These are phyloP conservation scores for Didymella pomorum DNA, from an alignment of 2,329 filamentous ascomycete species.

Conservation along the genomic window DNA sequence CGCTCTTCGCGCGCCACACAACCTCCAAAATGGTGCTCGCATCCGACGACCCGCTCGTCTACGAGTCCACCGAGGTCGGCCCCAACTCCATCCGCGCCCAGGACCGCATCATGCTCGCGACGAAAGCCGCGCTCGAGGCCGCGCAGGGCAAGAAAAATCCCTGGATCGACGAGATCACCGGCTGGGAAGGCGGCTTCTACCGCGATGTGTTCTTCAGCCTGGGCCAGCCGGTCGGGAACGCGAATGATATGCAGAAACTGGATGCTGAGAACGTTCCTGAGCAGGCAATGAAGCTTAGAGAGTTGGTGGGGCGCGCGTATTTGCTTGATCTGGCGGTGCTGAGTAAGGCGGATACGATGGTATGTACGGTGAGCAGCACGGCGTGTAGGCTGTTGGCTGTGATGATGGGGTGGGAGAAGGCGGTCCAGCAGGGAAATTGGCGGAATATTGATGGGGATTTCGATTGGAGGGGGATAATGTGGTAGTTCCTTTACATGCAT, in stretches of 20 bases:
- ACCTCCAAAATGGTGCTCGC: constrained; percentile 68
- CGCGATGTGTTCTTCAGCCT: constrained; percentile 82
- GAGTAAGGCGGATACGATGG: constrained; percentile 71
- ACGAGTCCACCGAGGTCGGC: constrained; percentile 70
- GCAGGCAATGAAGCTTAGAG: constrained; percentile 70
- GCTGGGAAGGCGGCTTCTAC: constrained; percentile 91
- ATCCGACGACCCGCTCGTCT: constrained; percentile 82
- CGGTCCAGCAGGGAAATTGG: constrained; percentile 65
- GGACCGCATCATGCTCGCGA: constrained; percentile 77
- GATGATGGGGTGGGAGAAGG: constrained; percentile 82
- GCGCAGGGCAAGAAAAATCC: constrained; percentile 49
- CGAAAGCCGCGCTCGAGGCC: constrained; percentile 62
- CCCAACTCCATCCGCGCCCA: constrained; percentile 67
- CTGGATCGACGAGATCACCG: constrained; percentile 78
- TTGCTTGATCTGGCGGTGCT: constrained; percentile 81
- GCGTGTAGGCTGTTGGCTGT: constrained; percentile 78
- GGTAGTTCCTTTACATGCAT: constrained; percentile 26
- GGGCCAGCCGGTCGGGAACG: constrained; percentile 56
- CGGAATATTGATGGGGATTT: constrained; percentile 68
- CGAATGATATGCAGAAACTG: constrained; percentile 35
- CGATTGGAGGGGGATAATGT: constrained; percentile 50
- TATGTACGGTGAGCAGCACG: constrained; percentile 77
- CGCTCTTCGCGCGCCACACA: constrained; percentile 37
- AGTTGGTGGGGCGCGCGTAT: constrained; percentile 81
- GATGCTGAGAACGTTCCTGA: constrained; percentile 43